phyloP scores from a whole-genome alignment of 805 yeast species.

The Groenewaldozyma salmanticensis region DNA sequence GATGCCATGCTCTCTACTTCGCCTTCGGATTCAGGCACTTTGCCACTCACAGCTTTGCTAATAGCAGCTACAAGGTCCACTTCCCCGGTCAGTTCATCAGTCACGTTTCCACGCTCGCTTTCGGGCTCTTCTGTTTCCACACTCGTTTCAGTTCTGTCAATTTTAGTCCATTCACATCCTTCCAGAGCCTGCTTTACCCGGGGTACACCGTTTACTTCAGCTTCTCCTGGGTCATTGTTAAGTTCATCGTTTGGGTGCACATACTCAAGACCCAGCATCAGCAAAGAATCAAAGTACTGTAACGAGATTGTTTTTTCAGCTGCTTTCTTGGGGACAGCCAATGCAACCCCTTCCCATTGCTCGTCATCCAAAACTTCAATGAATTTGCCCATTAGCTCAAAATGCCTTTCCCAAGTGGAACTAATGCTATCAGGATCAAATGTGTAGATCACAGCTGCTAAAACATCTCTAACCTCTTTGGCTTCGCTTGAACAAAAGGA shows the following conservation, averaged over 20 bases:
- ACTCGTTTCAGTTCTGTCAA: conserved; percentile 8
- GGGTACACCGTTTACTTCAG: conserved; percentile 18
- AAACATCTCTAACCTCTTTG: conserved; percentile 28
- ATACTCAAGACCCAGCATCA: conserved; percentile 23
- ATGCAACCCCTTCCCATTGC: conserved; percentile 19
- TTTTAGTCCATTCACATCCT: conserved; percentile 14
- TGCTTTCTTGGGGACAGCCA: conserved; percentile 16
- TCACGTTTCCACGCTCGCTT: conserved; percentile 2
- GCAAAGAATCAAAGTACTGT: conserved; percentile 11
- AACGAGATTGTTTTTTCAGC: conserved; percentile 6
- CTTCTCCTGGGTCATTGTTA: conserved; percentile 15
- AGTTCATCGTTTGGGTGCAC: conserved; percentile 12
- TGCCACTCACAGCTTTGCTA: not conserved
- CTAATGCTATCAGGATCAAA: conserved; percentile 16
- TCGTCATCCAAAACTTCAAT: conserved; percentile 17
- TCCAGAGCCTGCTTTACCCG: conserved; percentile 24
- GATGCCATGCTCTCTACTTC: conserved; percentile 23
- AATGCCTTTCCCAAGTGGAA: too few relatives aligned
- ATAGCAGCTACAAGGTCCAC: conserved; percentile 1
- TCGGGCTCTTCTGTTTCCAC: conserved; percentile 10
- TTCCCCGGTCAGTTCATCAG: conserved; percentile 1
- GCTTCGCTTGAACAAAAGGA: conserved; percentile 27
- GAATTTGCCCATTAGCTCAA: conserved; percentile 14
- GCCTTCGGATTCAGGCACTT: conserved; percentile 2
- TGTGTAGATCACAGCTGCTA: conserved; percentile 29